Conservation (phyloP, 2,329 filamentous ascomycete genomes). For the Cucurbitaria berberidis region DNA sequence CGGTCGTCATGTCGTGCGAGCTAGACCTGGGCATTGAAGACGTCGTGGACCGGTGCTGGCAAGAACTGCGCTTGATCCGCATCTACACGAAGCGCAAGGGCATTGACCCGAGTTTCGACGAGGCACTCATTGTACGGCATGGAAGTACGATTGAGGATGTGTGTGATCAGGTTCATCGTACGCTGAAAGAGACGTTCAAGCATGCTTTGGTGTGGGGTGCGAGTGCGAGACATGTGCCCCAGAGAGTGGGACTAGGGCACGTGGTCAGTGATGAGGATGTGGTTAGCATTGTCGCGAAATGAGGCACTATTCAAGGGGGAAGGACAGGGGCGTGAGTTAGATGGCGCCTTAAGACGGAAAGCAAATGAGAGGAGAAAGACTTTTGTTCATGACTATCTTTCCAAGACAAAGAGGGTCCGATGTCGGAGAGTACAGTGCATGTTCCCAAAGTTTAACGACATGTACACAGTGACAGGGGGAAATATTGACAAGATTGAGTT, state of each 20-base stretch:
- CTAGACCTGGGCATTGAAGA: constrained; percentile 91
- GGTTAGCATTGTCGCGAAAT: constrained; percentile 64
- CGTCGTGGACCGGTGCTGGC: constrained; percentile 93
- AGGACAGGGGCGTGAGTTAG: neutral
- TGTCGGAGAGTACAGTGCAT: neutral
- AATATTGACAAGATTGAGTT: neutral
- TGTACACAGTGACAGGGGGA: too few species aligned
- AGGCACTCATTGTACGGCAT: constrained; percentile 89
- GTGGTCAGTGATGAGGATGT: constrained; percentile 74
- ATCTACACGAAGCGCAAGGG: constrained; percentile 92
- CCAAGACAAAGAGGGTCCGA: neutral
- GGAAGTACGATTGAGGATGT: constrained; percentile 95
- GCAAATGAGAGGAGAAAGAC: neutral
- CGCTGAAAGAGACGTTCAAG: constrained; percentile 97
- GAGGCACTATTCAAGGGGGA: neutral
- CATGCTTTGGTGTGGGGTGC: constrained; percentile 98
- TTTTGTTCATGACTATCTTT: neutral
- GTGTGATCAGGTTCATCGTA: constrained; percentile 92
- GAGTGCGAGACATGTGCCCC: constrained; percentile 91
- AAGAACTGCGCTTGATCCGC: constrained; percentile 85
- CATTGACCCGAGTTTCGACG: constrained; percentile 82
- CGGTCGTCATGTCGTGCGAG: constrained; percentile 97
- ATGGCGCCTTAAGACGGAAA: neutral
- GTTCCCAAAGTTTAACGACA: neutral
- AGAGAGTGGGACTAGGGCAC: constrained; percentile 87